Base-by-base conservation (phyloP, 2,329 filamentous ascomycete genomes). In the Fusarium nisikadoi region DNA sequence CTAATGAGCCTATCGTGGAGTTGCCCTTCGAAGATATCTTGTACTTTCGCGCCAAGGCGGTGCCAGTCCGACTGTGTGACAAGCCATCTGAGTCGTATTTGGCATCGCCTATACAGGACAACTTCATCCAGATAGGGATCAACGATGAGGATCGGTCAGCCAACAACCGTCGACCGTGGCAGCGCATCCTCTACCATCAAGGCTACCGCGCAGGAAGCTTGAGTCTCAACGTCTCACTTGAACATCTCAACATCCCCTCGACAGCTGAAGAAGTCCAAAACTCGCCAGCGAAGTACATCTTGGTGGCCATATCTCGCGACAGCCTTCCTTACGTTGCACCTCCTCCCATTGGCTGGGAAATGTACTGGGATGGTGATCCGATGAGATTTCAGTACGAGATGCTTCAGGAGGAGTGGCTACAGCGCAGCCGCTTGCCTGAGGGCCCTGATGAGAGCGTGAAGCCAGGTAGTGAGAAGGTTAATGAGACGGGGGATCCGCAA, bases 151-250 rank as follows among this genome's bases (percentile, higher is more conserved):
- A 69, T 6, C 27, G 59, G 3, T 70, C 65, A 10, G 35, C 65
- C 6, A 70, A 69, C 10, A 8, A 36, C 3, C 53, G 67, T 8
- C 45, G 41, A 4, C 46, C 65, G 1, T 69, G 67, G 67, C 67
- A 70, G 17, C 59, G 46, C 10, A 64, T 70, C 11, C 38, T 70
- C 10, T 70, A 69, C 20, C 65, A 70, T 31, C 67, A 70, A 16
- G 67, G 67, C 6, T 70, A 70, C 10, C 67, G 67, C 0, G 65
- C 59, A 0, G 67, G 67, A 20, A 23, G 55, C 3, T 2, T 70
- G 8, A 65, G 19, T 8, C 59, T 70, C 23, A 70, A 59, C 5
- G 23, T 69, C 3, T 25, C 66, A 1, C 38, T 64, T 9, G 33
- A 60, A 14, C 19, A 53, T 3, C 38, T 70, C 39, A 31, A 65